A percentile compares a stretch with the other conserved stretches of the same genome.
These are phyloP conservation scores for Blastobotrys americana DNA, from an alignment of 805 yeast species.

Conservation along the genomic window DNA sequence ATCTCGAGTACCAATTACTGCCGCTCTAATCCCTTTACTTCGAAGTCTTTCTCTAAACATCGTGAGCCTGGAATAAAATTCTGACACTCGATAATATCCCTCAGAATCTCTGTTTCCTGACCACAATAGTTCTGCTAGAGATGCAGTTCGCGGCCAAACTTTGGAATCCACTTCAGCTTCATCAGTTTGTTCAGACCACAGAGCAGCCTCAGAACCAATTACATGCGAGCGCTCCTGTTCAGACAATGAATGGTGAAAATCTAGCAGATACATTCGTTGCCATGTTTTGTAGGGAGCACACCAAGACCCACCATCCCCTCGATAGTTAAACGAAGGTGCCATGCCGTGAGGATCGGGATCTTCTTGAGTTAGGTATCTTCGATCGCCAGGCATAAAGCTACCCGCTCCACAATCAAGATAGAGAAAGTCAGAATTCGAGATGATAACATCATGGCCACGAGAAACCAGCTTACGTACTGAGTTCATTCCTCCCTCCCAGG, in stretches of 20 bases:
- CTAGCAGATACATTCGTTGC: constrained; percentile 37
- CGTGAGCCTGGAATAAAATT: constrained; percentile 32
- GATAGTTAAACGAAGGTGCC: constrained; percentile 35
- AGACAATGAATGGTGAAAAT: constrained; percentile 31
- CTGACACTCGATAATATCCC: constrained; percentile 30
- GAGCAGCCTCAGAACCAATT: constrained; percentile 36
- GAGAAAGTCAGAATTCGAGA: constrained; percentile 27
- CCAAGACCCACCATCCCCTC: constrained; percentile 34
- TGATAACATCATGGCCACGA: constrained; percentile 33
- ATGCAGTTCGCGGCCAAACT: constrained; percentile 39
- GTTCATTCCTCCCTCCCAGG: constrained; percentile 26
- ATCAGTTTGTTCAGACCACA: constrained; percentile 38
- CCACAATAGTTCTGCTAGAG: constrained; percentile 38
- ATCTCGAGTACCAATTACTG: constrained; percentile 6
- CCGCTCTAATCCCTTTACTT: constrained; percentile 31
- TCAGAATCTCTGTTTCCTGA: constrained; percentile 32
- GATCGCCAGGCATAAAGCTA: constrained; percentile 30
- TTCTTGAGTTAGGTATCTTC: constrained; percentile 25
- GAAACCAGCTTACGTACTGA: constrained; percentile 25
- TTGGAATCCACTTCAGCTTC: constrained; percentile 27
- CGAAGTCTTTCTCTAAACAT: constrained; percentile 37
- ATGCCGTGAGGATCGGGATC: constrained; percentile 11
- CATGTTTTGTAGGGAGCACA: constrained; percentile 40
- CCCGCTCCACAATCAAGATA: constrained; percentile 37
- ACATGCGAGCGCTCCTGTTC: constrained; percentile 28